These are phyloP conservation scores for Fusarium torulosum DNA, from an alignment of 2,329 filamentous ascomycete species.

Conservation along the genomic window DNA sequence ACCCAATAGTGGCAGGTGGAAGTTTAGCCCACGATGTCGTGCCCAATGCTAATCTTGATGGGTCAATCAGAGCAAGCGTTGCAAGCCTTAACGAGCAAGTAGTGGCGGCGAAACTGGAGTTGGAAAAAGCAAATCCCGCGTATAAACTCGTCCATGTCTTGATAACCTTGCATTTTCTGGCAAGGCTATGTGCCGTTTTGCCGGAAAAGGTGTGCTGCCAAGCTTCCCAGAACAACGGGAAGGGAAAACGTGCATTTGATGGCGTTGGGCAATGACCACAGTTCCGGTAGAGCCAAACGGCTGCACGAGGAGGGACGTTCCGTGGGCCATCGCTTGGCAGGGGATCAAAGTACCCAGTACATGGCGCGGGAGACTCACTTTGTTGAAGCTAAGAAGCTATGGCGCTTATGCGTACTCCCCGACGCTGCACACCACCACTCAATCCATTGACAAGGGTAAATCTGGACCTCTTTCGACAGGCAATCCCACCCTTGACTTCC, in stretches of 20 bases:
- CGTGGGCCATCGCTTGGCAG: conserved; percentile 20
- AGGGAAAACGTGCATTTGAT: conserved; percentile 31
- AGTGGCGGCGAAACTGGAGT: conserved; percentile 18
- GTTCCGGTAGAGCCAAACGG: conserved; percentile 34
- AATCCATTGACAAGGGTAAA: conserved; percentile 34
- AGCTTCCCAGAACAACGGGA: conserved; percentile 31
- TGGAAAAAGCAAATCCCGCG: conserved; percentile 33
- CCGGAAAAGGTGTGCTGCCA: conserved; percentile 46
- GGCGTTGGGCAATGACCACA: conserved; percentile 36
- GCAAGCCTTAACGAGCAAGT: conserved; percentile 10
- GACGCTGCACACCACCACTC: conserved; percentile 29
- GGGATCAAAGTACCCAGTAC: conserved; percentile 30
- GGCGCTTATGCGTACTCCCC: conserved; percentile 38
- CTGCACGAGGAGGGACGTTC: conserved; percentile 4
- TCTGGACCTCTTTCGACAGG: conserved; percentile 21
- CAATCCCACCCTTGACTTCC: conserved; percentile 18
- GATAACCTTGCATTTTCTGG: conserved; percentile 4
- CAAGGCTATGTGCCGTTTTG: conserved; percentile 39
- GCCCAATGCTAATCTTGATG: conserved; percentile 28
- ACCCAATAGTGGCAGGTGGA: conserved; percentile 31
- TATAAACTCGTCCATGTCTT: conserved; percentile 14
- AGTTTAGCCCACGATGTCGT: conserved; percentile 21
- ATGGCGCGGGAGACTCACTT: background rate
- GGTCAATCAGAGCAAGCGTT: conserved; percentile 15
- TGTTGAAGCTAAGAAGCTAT: conserved; percentile 1